A percentile compares a stretch with the other conserved stretches of the same genome.
Conservation (phyloP, 1,139 yeast genomes). For the Diutina ranongensis region DNA sequence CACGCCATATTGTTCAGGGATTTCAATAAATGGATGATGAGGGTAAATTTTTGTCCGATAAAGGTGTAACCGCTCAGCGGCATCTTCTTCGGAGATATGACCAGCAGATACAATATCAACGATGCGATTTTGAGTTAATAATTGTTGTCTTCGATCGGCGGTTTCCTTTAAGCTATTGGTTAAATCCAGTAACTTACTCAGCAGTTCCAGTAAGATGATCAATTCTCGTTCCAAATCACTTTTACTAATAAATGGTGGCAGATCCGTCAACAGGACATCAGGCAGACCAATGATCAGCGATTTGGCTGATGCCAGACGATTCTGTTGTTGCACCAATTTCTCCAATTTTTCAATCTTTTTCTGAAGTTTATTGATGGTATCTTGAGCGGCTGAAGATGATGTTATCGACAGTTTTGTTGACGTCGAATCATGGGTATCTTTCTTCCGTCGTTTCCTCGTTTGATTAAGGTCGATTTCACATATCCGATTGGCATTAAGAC, state of each 20-base stretch:
- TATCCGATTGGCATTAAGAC: slow-evolving; percentile 46
- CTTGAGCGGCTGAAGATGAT: slow-evolving; percentile 4
- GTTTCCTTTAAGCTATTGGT: slow-evolving; percentile 22
- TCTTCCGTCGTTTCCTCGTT: slow-evolving; percentile 39
- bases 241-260: slow-evolving; percentile 22
- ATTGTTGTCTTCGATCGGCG: slow-evolving; percentile 28
- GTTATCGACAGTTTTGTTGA: background rate
- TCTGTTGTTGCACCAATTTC: background rate
- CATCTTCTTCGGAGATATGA: slow-evolving; percentile 37
- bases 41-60: slow-evolving; percentile 30
- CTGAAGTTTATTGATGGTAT: slow-evolving; percentile 6
- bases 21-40: slow-evolving; percentile 41
- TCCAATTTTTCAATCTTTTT: slow-evolving; percentile 4
- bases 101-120: slow-evolving; percentile 39
- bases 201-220: slow-evolving; percentile 16
- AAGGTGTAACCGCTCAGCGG: slow-evolving; percentile 30
- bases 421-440: slow-evolving; percentile 3
- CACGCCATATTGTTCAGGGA: slow-evolving; percentile 32
- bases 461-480: slow-evolving; percentile 64
- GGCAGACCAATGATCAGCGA: background rate
- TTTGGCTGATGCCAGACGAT: background rate
- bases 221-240: slow-evolving; percentile 29
- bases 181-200: slow-evolving; percentile 18
- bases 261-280: slow-evolving; percentile 9
- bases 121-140: slow-evolving; percentile 15